Percentiles rank a stretch among this genome's conserved stretches.
phyloP scores from a whole-genome alignment of 1,139 yeast genomes.

The Diutina rugosa region DNA sequence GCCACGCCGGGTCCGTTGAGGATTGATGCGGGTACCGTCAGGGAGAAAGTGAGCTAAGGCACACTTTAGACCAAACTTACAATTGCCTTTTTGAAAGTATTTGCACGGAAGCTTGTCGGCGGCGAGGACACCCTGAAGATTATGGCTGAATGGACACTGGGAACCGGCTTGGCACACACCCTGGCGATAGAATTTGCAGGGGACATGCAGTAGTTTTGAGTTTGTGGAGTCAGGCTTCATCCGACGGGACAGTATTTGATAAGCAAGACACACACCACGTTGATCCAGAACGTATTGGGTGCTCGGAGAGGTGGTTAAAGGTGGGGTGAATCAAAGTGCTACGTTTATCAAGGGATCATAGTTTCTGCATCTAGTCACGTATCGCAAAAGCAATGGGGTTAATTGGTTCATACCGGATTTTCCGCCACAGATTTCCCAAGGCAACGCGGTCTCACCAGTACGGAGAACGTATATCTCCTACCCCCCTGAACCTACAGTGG shows the following conservation, averaged over 20 bases:
- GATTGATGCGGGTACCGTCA: conserved; percentile 71
- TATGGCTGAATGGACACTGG: conserved; percentile 86
- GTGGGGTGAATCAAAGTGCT: not conserved
- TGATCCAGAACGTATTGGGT: not conserved
- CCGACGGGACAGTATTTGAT: not conserved
- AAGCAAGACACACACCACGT: not conserved
- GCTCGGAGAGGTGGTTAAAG: not conserved
- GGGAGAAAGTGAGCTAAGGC: conserved; percentile 86
- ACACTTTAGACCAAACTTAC: conserved; percentile 87
- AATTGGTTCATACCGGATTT: not conserved
- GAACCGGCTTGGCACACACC: conserved; percentile 92
- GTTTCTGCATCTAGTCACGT: conserved; percentile 1
- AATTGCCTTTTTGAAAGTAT: conserved; percentile 87
- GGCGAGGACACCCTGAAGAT: conserved; percentile 41
- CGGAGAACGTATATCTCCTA: not conserved
- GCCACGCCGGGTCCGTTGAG: not conserved
- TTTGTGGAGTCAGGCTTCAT: not conserved
- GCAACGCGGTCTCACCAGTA: not conserved
- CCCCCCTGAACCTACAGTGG: not conserved
- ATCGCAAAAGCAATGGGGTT: not conserved
- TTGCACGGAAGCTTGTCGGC: conserved; percentile 74
- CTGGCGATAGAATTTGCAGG: conserved; percentile 84
- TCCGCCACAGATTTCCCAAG: not conserved
- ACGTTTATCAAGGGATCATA: conserved; percentile 1
- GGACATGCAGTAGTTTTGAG: conserved; percentile 68